These are phyloP conservation scores for Apiotrichum akiyoshidainum DNA, from an alignment of 1,284 basidiomycete genomes.

Conservation along the genomic window DNA sequence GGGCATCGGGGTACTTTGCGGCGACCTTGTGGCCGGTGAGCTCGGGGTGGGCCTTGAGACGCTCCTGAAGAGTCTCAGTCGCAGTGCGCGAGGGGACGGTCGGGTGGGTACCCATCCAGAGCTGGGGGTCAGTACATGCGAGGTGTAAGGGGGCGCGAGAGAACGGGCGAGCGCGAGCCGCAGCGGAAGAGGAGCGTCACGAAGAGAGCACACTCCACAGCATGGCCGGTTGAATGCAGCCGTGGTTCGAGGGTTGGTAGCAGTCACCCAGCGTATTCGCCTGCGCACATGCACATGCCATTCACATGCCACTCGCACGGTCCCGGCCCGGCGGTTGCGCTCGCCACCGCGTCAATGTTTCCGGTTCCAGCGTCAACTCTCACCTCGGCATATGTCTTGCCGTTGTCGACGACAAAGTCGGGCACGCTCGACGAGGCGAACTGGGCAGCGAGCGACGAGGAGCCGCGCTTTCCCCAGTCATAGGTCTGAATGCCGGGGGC, in stretches of 20 bases:
- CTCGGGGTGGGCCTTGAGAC: slow-evolving; percentile 64
- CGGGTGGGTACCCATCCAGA: slow-evolving; percentile 99
- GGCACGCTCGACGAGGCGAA: slow-evolving; percentile 55
- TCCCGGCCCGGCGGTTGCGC: background rate
- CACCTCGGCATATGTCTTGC: slow-evolving; percentile 65
- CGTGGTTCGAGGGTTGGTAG: no score
- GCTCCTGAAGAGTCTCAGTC: slow-evolving; percentile 58
- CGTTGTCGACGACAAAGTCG: slow-evolving; percentile 56
- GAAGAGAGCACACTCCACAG: no score
- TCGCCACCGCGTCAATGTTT: no score
- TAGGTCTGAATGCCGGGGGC: slow-evolving; percentile 50
- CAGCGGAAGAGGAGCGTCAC: background rate
- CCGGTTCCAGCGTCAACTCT: slow-evolving; percentile 25
- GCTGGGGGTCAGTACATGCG: slow-evolving; percentile 52
- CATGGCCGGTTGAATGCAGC: no score
- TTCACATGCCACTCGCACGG: background rate
- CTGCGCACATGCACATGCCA: background rate
- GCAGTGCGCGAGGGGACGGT: slow-evolving; percentile 73
- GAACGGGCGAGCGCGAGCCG: background rate
- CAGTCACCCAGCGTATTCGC: no score
- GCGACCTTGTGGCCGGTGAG: slow-evolving; percentile 67
- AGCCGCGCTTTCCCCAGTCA: slow-evolving; percentile 60
- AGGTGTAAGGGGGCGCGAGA: background rate
- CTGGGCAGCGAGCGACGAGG: slow-evolving; percentile 54
- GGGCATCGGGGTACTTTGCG: slow-evolving; percentile 59